A percentile compares a stretch with the other conserved stretches of the same genome.
Evolutionary conservation across 2,329 filamentous ascomycete genomes (phyloP).

Genomic region (Xylaria sp.): DNA sequence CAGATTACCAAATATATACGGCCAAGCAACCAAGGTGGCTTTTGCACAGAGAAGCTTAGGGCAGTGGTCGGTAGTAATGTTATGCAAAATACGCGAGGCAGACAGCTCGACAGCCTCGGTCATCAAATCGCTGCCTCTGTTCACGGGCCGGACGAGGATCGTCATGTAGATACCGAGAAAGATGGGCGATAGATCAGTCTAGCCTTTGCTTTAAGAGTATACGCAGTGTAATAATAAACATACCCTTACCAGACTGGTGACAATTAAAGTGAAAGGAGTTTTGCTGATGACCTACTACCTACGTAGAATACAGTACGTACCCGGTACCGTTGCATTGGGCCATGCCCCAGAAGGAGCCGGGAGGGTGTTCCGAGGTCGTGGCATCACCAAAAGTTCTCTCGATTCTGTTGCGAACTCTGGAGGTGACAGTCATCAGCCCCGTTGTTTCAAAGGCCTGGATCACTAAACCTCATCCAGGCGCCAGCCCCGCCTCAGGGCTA

Average conservation of each 20-base stretch:
- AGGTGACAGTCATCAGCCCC: constrained; percentile 18
- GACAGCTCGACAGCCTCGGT: too few relatives aligned
- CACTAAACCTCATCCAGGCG: constrained; percentile 22
- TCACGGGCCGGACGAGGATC: too few relatives aligned
- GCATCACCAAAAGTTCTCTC: constrained; percentile 24
- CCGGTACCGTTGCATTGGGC: constrained; percentile 17
- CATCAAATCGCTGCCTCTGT: too few relatives aligned
- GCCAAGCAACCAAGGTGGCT: too few relatives aligned
- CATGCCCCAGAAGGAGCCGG: constrained; percentile 19
- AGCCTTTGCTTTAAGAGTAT: too few relatives aligned
- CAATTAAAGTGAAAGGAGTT: not conserved
- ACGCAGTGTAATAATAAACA: too few relatives aligned
- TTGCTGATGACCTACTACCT: not conserved
- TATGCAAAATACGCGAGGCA: too few relatives aligned
- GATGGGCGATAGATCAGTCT: constrained; percentile 18
- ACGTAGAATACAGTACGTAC: not conserved
- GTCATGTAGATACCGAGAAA: constrained; percentile 18
- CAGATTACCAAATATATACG: too few relatives aligned
- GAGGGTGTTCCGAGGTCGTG: constrained; percentile 25
- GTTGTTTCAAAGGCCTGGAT: constrained; percentile 28
- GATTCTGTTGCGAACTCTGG: constrained; percentile 1
- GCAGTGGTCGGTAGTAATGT: too few relatives aligned
- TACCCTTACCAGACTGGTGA: too few relatives aligned
- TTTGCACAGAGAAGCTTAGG: too few relatives aligned
- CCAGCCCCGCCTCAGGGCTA: constrained; percentile 1